These are phyloP conservation scores for Ophiostoma ips DNA, from an alignment of 2,329 filamentous ascomycete species.

Conservation along the genomic window DNA sequence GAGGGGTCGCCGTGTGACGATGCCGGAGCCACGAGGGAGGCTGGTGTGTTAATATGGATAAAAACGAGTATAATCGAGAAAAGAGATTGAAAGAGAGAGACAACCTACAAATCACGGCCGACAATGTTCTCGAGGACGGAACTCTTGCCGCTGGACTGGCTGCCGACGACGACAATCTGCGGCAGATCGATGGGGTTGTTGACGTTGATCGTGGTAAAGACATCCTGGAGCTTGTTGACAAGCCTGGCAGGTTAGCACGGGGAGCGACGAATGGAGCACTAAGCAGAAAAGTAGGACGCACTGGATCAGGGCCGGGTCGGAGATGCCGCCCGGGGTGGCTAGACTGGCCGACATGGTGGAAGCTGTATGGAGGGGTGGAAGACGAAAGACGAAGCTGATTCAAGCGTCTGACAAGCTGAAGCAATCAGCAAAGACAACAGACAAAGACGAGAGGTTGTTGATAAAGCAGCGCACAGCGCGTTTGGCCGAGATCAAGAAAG, in stretches of 20 bases:
- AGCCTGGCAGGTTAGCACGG: conserved; percentile 36
- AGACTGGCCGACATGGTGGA: conserved; percentile 10
- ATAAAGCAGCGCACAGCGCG: too few relatives aligned
- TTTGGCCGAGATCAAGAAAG: too few relatives aligned
- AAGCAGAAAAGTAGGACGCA: conserved; percentile 5
- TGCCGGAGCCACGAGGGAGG: conserved; percentile 91
- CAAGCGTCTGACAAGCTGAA: too few relatives aligned
- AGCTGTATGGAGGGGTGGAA: neutral
- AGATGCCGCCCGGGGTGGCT: conserved; percentile 16
- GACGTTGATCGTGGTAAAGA: conserved; percentile 94
- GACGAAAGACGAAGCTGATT: neutral
- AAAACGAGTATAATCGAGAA: neutral
- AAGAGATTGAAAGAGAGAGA: neutral
- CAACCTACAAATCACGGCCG: conserved; percentile 86
- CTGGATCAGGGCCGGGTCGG: conserved; percentile 17
- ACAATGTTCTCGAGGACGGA: conserved; percentile 98
- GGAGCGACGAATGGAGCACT: too few relatives aligned
- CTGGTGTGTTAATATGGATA: conserved; percentile 30
- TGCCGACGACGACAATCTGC: conserved; percentile 95
- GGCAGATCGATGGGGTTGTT: conserved; percentile 98
- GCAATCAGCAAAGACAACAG: too few relatives aligned
- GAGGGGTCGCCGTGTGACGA: conserved; percentile 89
- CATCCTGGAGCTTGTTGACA: conserved; percentile 99
- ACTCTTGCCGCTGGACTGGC: conserved; percentile 98
- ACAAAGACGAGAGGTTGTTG: too few relatives aligned